Conservation (phyloP, 164 flowering plant species). For the Liquidambar formosana region DNA sequence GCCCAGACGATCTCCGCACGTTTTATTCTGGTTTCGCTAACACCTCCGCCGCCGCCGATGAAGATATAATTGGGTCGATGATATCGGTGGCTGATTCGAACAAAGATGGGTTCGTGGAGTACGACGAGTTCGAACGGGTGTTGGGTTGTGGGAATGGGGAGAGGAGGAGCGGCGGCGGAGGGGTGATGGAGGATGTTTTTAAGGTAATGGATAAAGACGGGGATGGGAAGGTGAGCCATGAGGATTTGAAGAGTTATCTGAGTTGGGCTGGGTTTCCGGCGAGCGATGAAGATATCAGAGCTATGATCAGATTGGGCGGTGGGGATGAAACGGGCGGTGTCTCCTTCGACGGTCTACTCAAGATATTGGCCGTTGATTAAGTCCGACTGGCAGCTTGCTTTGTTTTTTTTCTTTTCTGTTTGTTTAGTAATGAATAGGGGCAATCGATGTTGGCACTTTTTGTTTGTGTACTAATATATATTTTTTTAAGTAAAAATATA, state of each 20-base stretch:
- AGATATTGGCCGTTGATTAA: slow-evolving; percentile 52
- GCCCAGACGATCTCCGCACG: slow-evolving; percentile 66
- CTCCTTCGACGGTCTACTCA: slow-evolving; percentile 51
- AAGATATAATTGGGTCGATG: slow-evolving; percentile 70
- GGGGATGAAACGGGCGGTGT: slow-evolving; percentile 60
- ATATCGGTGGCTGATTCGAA: slow-evolving; percentile 71
- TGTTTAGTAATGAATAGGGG: too few relatives aligned
- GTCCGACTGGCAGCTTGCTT: too few relatives aligned
- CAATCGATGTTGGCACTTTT: too few relatives aligned
- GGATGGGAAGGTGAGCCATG: slow-evolving; percentile 69
- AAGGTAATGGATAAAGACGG: slow-evolving; percentile 83
- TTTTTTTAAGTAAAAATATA: too few relatives aligned
- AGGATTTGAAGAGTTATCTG: slow-evolving; percentile 68
- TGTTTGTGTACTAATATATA: too few relatives aligned
- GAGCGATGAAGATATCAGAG: slow-evolving; percentile 64
- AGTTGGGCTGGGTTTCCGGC: slow-evolving; percentile 51
- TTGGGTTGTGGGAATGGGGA: slow-evolving; percentile 16
- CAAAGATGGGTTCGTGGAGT: slow-evolving; percentile 73
- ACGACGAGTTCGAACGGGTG: slow-evolving; percentile 76
- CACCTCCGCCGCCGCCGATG: slow-evolving; percentile 24
- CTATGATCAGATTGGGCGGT: slow-evolving; percentile 74
- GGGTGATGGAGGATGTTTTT: slow-evolving; percentile 57
- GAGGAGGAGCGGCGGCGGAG: slow-evolving; percentile 6
- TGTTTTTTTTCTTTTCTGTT: too few relatives aligned
- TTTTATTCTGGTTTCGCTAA: slow-evolving; percentile 42